These are phyloP conservation scores for Monoraphidium neglectum DNA, from an alignment of 139 green algal species.

Conservation along the genomic window DNA sequence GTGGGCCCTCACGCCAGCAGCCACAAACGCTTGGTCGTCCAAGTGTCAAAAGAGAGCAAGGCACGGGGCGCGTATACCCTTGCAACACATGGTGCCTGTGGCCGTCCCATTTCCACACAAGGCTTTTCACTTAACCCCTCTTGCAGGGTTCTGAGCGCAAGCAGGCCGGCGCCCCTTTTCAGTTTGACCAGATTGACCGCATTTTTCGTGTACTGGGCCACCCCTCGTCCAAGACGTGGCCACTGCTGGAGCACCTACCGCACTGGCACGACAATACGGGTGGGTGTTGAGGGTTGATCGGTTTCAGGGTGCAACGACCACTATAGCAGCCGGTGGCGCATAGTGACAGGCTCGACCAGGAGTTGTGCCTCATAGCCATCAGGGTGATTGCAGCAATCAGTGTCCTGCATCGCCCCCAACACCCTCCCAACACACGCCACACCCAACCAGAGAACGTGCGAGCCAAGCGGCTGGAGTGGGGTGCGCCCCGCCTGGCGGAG, in stretches of 20 bases:
- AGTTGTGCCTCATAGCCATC: background rate
- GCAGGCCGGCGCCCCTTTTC: slow-evolving; percentile 27
- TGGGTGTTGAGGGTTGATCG: background rate
- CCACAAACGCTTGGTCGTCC: background rate
- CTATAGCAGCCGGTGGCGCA: slow-evolving; percentile 6
- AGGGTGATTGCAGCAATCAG: background rate
- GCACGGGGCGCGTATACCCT: background rate
- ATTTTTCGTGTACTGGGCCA: slow-evolving; percentile 61
- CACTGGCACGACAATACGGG: slow-evolving; percentile 68
- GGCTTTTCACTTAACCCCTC: background rate
- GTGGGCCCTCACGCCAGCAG: background rate
- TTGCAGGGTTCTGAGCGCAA: slow-evolving; percentile 59
- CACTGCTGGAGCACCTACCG: slow-evolving; percentile 47
- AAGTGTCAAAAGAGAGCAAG: background rate
- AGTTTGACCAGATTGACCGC: slow-evolving; percentile 32
- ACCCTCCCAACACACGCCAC: background rate
- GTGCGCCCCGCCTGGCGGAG: background rate
- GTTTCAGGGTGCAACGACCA: slow-evolving; percentile 10
- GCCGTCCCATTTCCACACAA: background rate
- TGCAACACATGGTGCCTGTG: background rate
- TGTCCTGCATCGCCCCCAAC: background rate
- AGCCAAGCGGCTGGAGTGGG: slow-evolving; percentile 1
- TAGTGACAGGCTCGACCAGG: background rate
- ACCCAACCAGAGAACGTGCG: background rate
- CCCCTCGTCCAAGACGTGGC: slow-evolving; percentile 48